Base-by-base conservation (phyloP, 2,329 filamentous ascomycete genomes). In the Hirsutella thompsonii region DNA sequence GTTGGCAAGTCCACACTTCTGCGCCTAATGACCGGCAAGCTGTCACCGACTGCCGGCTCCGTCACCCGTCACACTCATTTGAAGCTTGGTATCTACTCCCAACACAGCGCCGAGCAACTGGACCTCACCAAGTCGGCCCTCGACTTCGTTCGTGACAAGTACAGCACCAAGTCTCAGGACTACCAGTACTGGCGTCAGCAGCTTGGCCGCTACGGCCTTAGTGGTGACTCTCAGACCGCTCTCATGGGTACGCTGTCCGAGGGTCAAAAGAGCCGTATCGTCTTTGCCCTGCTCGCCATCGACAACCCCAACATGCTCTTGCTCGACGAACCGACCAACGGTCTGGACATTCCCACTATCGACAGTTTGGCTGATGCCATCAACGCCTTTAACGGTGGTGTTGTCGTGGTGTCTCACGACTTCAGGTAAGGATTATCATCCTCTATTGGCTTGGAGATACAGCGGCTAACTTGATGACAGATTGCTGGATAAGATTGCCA, bases 111-210 rank as follows among this genome's bases (percentile, higher is more conserved):
- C 42, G 92, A 98, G 66, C 92, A 96, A 71, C 84, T 98, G 39
- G 92, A 98, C 63, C 74, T 98, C 48, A 98, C 88, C 66, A 98
- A 98, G 75, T 95, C 88, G 36, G 81, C 92, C 8, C 79, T 98
- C 41, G 93, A 98, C 66, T 98, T 98, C 59, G 90, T 96, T 47
- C 84, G 92, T 49, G 90, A 96, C 69, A 94, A 90, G 73, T 96
- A 94, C 70, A 65, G 72, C 35, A 72, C 81, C 49, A 86, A 90
- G 68, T 88, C 81, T 41, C 92, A 98, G 63, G 92, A 98, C 62
- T 94, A 94, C 73, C 92, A 98, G 70, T 98, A 92, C 79, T 98
- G 92, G 92, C 81, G 92, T 60, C 90, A 95, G 68, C 88, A 94
- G 70, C 84, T 98, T 30, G 92, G 92, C 56, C 78, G 81, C 50